Conservation (phyloP, 1,139 yeast genomes). For the Pichia sorboxylosa region DNA sequence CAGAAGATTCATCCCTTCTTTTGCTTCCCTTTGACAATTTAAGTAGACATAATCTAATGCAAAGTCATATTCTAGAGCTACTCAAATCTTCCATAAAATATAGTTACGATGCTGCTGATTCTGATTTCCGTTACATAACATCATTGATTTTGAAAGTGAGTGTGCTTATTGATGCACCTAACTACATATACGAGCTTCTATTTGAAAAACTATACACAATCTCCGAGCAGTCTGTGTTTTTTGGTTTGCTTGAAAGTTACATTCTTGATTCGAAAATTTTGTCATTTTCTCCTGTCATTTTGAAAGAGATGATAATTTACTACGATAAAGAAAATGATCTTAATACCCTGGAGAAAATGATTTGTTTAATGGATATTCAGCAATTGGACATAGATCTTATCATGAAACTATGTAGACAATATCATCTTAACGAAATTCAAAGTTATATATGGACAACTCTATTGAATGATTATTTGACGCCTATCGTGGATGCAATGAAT, state of each 20-base stretch:
- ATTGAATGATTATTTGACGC: slow-evolving; percentile 55
- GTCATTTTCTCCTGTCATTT: slow-evolving; percentile 48
- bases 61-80: slow-evolving; percentile 45
- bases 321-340: slow-evolving; percentile 34
- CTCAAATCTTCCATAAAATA: slow-evolving; percentile 40
- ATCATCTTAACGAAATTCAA: slow-evolving; percentile 46
- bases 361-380: slow-evolving; percentile 52
- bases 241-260: slow-evolving; percentile 38
- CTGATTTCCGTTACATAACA: not conserved
- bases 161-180: slow-evolving; percentile 26
- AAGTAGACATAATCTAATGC: slow-evolving; percentile 37
- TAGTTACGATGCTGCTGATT: slow-evolving; percentile 21
- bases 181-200: slow-evolving; percentile 38
- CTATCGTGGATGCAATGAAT: slow-evolving; percentile 46
- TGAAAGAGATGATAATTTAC: slow-evolving; percentile 45
- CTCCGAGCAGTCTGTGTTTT: slow-evolving; percentile 29
- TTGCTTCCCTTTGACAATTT: slow-evolving; percentile 43
- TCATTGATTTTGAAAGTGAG: slow-evolving; percentile 30
- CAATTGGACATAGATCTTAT: slow-evolving; percentile 70
- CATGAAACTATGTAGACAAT: slow-evolving; percentile 42
- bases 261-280: slow-evolving; percentile 37
- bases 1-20: slow-evolving; percentile 34
- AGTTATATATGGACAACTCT: slow-evolving; percentile 60
- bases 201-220: slow-evolving; percentile 34
- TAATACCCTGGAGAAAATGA: slow-evolving; percentile 45